Evolutionary conservation across 805 yeast species (phyloP).

Genomic region (Ascoidea asiatica): DNA sequence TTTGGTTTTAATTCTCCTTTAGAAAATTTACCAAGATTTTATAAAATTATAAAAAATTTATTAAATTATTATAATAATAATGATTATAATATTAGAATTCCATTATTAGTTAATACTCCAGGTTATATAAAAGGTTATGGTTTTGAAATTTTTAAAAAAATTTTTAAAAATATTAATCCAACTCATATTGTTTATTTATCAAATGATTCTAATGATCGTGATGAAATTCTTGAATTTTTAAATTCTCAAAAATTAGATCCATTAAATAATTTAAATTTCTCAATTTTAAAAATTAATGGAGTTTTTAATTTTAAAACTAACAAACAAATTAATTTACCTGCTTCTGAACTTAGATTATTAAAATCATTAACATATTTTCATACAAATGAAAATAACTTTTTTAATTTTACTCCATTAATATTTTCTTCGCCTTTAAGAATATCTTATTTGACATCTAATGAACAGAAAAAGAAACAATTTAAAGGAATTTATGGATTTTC

Average conservation of each 20-base stretch:
- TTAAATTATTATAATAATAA: slow-evolving; percentile 9
- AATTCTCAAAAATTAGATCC: background rate
- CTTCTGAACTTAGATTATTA: slow-evolving; percentile 6
- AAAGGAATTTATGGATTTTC: slow-evolving; percentile 1
- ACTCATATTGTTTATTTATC: slow-evolving; percentile 19
- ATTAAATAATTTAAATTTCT: background rate
- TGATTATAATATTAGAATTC: slow-evolving; percentile 11
- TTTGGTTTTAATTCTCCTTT: slow-evolving; percentile 26
- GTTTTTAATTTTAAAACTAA: background rate
- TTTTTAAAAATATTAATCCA: slow-evolving; percentile 19
- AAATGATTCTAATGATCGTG: background rate
- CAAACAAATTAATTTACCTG: slow-evolving; percentile 4
- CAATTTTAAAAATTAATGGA: slow-evolving; percentile 1
- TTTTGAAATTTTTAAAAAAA: slow-evolving; percentile 20
- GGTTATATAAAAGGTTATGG: slow-evolving; percentile 35
- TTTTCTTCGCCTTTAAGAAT: slow-evolving; percentile 1
- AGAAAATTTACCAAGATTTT: slow-evolving; percentile 19
- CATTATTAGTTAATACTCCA: slow-evolving; percentile 21
- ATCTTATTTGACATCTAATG: slow-evolving; percentile 2
- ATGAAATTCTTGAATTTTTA: slow-evolving; percentile 1
- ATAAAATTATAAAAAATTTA: slow-evolving; percentile 16
- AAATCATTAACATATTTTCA: slow-evolving; percentile 7
- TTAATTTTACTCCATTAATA: slow-evolving; percentile 6
- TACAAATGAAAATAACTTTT: slow-evolving; percentile 12
- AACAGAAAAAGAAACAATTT: slow-evolving; percentile 3